Conservation (phyloP, 1,284 basidiomycete species). For the Leucoagaricus sp. region DNA sequence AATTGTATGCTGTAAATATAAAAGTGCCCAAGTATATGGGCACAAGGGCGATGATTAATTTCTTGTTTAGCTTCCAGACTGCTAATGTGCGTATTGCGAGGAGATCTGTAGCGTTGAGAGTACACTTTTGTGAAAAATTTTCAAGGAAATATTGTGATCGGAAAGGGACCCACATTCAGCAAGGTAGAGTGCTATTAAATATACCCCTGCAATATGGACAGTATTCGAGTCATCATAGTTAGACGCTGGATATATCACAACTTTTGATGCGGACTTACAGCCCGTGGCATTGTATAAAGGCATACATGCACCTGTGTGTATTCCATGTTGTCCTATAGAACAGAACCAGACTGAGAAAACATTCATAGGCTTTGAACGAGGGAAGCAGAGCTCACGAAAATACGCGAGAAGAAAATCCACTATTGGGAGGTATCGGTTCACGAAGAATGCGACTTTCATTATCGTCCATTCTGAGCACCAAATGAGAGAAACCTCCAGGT, state of each 20-base stretch:
- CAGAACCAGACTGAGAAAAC: background rate
- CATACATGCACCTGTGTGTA: background rate
- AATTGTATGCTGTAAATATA: background rate
- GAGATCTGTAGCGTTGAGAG: background rate
- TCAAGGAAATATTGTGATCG: background rate
- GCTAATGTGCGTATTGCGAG: background rate
- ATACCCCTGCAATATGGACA: background rate
- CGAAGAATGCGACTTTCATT: slow-evolving; percentile 4
- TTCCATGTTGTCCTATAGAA: background rate
- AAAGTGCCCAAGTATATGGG: background rate
- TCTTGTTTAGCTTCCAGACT: background rate
- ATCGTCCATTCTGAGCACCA: slow-evolving; percentile 14
- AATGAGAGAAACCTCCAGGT: slow-evolving; percentile 9
- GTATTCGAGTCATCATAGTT: no score
- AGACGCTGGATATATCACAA: background rate
- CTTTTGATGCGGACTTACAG: background rate
- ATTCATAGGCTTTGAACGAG: background rate
- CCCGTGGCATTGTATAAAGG: background rate
- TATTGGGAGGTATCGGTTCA: slow-evolving; percentile 8
- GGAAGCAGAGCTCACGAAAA: background rate
- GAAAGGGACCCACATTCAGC: background rate
- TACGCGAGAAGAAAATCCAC: slow-evolving; percentile 1
- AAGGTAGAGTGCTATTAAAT: background rate
- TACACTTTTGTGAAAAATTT: background rate
- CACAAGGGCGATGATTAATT: background rate